These are phyloP conservation scores for Solanum bukasovii DNA, from an alignment of 257 asterid genomes.

Conservation along the genomic window DNA sequence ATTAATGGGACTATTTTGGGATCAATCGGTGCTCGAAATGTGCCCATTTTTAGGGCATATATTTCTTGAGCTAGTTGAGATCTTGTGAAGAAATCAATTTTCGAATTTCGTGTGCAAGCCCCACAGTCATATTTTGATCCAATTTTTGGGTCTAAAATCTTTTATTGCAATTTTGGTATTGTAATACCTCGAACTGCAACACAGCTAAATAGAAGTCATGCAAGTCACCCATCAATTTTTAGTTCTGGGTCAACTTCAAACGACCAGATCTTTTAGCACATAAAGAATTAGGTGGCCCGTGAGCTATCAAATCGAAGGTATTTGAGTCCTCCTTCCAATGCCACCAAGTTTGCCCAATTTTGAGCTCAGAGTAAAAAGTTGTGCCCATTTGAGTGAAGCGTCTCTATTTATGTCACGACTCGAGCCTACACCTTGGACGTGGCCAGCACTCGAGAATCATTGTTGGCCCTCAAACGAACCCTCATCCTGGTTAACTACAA, in stretches of 20 bases:
- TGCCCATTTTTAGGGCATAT: background rate
- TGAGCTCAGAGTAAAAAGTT: background rate
- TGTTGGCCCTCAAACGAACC: too few species aligned
- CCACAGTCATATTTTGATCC: background rate
- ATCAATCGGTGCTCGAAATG: background rate
- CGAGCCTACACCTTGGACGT: too few species aligned
- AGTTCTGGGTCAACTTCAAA: background rate
- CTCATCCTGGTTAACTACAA: too few species aligned
- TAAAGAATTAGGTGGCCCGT: background rate
- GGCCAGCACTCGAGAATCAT: too few species aligned
- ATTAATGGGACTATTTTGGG: background rate
- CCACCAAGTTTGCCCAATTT: background rate
- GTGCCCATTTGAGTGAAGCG: background rate
- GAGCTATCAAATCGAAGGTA: background rate
- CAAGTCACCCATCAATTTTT: background rate
- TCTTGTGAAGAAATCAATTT: background rate
- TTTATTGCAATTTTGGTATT: background rate
- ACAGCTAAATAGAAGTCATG: background rate
- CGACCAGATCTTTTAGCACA: background rate
- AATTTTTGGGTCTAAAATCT: too few species aligned
- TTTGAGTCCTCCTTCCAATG: background rate
- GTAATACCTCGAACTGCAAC: background rate
- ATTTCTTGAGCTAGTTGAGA: background rate
- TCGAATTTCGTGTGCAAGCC: background rate
- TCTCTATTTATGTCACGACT: too few species aligned